These are phyloP conservation scores for Candida boidinii DNA, from an alignment of 805 yeast species.

Conservation along the genomic window DNA sequence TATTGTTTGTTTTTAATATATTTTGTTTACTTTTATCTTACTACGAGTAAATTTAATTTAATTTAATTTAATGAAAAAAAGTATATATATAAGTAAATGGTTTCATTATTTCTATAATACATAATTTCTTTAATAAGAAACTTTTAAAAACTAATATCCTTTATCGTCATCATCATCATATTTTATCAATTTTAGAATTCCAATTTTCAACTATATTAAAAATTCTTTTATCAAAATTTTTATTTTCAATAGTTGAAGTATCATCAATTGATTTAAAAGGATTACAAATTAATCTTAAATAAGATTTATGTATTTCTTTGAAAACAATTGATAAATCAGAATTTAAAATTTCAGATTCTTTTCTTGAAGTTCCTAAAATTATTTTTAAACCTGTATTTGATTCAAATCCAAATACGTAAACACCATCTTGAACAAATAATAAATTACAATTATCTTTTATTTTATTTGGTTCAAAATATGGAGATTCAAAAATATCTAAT, in stretches of 20 bases:
- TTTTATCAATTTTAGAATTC: conserved; percentile 12
- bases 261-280: conserved; percentile 42
- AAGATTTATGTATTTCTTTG: conserved; percentile 41
- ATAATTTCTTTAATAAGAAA: too few species aligned
- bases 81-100: conserved; percentile 1
- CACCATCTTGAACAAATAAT: conserved; percentile 58
- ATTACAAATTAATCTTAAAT: conserved; percentile 49
- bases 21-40: not conserved
- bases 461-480: conserved; percentile 31
- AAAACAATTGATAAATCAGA: conserved; percentile 16
- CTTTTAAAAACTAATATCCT: too few species aligned
- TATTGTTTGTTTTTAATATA: not conserved
- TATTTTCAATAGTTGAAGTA: conserved; percentile 21
- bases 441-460: conserved; percentile 38
- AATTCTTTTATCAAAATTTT: conserved; percentile 20
- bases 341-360: conserved; percentile 18
- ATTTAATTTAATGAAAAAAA: conserved; percentile 8
- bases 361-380: conserved; percentile 42
- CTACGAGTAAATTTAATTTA: not conserved
- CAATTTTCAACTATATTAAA: conserved; percentile 16
- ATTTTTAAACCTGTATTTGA: conserved; percentile 62
- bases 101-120: not conserved
- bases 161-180: too few species aligned
- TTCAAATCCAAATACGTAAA: conserved; percentile 60
- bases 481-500: conserved; percentile 55